Base-by-base conservation (phyloP, 169 alveolate genomes). In the Cryptosporidium sp. region DNA sequence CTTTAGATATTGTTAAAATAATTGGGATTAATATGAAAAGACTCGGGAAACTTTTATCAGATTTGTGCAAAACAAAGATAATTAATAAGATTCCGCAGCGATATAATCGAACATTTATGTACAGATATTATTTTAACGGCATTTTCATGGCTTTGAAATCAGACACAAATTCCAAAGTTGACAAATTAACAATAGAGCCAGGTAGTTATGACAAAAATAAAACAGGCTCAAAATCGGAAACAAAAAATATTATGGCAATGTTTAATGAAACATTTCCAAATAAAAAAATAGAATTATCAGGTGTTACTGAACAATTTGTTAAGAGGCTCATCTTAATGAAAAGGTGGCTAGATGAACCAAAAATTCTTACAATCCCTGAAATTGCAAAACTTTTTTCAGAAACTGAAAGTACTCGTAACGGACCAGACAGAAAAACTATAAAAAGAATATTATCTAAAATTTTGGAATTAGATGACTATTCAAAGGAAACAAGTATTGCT, bases 351-450 rank as follows among this genome's bases (percentile, higher is more conserved):
- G 89, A 80, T 10, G 89, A 80, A n/a, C 45, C 52, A 59, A 70
- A 52, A 41, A 23, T 37, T 58, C 68, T 80, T 23, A 80, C 89
- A 3, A 80, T 80, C n/a, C 89, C 89, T 33, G 89, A 80, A 43
- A 37, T 80, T 43, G 33, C 89, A 2, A 80, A 65, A 35, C 74
- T 80, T 23, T 80, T 37, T 62, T 59, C 89, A n/a, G 75, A 80
- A 23, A 18, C 16, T 26, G 89, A 80, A 41, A 62, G 41, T 59
- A 62, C 89, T n/a, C 67, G 14, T 21, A 80, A 59, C 31, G 89
- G 89, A 16, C 89, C 89, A 35, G 89, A 80, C 41, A 80, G 89
- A 80, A 80, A 80, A 61, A 80, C 89, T 21, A 80, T 80, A 23
- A 80, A 43, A 48, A 51, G 89, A 23, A 62, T 80, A 41, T 29